Evolutionary conservation across 2,329 filamentous ascomycete genomes (phyloP).

Genomic region (Botrytis hyacinthi): DNA sequence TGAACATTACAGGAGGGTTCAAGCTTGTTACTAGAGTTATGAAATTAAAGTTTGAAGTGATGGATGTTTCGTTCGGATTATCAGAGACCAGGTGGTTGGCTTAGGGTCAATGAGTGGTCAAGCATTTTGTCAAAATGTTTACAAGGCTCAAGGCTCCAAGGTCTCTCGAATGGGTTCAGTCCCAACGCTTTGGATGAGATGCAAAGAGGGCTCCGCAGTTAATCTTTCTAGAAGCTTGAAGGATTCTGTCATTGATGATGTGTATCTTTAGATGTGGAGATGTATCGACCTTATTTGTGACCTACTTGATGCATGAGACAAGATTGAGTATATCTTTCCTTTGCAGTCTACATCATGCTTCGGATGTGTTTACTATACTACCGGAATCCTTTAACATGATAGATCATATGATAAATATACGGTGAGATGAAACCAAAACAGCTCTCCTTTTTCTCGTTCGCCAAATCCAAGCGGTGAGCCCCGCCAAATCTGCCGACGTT

Average conservation of each 20-base stretch:
- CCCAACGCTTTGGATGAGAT: slow-evolving; percentile 20
- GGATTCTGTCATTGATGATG: slow-evolving; percentile 7
- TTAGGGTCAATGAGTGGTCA: background rate
- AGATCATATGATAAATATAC: slow-evolving; percentile 1
- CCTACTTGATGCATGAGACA: slow-evolving; percentile 6
- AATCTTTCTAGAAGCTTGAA: slow-evolving; percentile 20
- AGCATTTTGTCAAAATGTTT: slow-evolving; percentile 7
- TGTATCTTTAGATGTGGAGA: slow-evolving; percentile 13
- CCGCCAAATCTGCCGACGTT: background rate
- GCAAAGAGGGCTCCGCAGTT: slow-evolving; percentile 14
- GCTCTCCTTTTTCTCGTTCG: slow-evolving; percentile 6
- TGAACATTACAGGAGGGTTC: background rate
- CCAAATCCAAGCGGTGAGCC: slow-evolving; percentile 7
- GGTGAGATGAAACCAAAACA: slow-evolving; percentile 8
- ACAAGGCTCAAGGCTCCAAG: slow-evolving; percentile 11
- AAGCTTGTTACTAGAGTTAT: slow-evolving; percentile 14
- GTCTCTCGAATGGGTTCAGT: slow-evolving; percentile 3
- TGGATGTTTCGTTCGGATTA: slow-evolving; percentile 17
- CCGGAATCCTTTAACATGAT: background rate
- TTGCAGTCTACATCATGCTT: background rate
- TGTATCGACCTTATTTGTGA: background rate
- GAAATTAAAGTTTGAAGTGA: slow-evolving; percentile 15
- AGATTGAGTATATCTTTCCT: background rate
- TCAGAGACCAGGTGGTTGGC: background rate
- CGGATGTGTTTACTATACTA: background rate